phyloP scores from a whole-genome alignment of 2,329 filamentous ascomycete species.

The Talaromyces sp. region DNA sequence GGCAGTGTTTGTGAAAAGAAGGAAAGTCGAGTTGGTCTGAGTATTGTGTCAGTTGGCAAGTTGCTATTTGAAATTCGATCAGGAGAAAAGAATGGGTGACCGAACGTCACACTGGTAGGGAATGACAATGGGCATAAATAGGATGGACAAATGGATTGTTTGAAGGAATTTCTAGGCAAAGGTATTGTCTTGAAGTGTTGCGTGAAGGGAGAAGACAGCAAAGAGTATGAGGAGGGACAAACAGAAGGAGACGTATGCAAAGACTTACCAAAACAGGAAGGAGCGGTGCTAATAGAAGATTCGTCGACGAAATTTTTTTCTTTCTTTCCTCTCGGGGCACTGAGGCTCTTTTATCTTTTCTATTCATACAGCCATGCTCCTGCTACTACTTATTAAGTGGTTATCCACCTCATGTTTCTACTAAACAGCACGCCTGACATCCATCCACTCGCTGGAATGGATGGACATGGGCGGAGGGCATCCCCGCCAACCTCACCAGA shows the following conservation, averaged over 20 bases:
- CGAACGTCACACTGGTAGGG: not conserved
- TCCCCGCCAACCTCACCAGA: constrained; percentile 12
- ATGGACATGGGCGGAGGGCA: constrained; percentile 4
- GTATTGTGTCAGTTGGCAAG: not conserved
- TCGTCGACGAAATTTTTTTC: not conserved
- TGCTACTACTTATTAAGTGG: not conserved
- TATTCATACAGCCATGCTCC: not conserved
- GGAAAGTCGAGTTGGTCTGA: constrained; percentile 2
- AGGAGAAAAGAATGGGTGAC: not conserved
- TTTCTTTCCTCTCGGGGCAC: not conserved
- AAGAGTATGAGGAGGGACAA: not conserved
- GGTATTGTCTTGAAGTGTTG: not conserved
- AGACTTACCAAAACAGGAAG: constrained; percentile 6
- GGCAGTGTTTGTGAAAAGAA: constrained; percentile 1
- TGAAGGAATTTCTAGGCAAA: not conserved
- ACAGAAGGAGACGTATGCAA: not conserved
- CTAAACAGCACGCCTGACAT: not conserved
- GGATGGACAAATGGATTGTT: not conserved
- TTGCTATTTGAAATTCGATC: not conserved
- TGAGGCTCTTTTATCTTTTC: constrained; percentile 1
- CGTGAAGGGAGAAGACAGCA: not conserved
- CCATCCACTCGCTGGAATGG: constrained; percentile 11
- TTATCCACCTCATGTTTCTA: not conserved
- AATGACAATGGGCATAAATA: not conserved
- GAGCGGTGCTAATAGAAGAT: not conserved